Percentiles rank a stretch among this genome's conserved stretches.
Evolutionary conservation across 768 basidiomycete genomes (phyloP).

Genomic region (Pisolithus orientalis): DNA sequence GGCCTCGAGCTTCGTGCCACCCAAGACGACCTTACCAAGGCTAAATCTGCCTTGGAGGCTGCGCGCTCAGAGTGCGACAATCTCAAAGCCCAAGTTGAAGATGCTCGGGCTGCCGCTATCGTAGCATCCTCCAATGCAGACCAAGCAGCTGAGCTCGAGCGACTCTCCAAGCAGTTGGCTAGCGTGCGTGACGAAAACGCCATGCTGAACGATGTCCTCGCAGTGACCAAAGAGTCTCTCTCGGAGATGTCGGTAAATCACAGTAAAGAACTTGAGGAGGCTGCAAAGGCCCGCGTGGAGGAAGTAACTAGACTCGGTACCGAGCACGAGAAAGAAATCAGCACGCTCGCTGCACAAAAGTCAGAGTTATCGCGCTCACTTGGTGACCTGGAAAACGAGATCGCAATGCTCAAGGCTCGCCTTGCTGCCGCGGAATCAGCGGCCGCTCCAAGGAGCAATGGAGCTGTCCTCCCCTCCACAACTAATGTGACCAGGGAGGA

Average conservation of each 20-base stretch:
- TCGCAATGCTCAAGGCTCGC: constrained; percentile 57
- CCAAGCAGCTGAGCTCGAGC: constrained; percentile 49
- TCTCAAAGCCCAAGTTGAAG: constrained; percentile 60
- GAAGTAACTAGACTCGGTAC: constrained; percentile 60
- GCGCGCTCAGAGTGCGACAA: constrained; percentile 49
- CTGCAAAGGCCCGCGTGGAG: constrained; percentile 60
- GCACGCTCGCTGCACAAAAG: constrained; percentile 51
- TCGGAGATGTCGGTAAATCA: constrained; percentile 67
- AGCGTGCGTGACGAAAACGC: constrained; percentile 64
- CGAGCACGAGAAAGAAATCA: constrained; percentile 56
- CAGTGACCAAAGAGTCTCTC: constrained; percentile 65
- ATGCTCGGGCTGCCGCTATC: constrained; percentile 44
- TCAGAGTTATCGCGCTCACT: constrained; percentile 53
- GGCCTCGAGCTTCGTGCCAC: constrained; percentile 78
- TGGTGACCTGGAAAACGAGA: constrained; percentile 74
- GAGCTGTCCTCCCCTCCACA: constrained; percentile 31
- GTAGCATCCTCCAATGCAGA: constrained; percentile 37
- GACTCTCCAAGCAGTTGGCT: constrained; percentile 52
- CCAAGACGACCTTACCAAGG: constrained; percentile 74
- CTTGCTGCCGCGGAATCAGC: constrained; percentile 39
- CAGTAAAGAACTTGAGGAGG: constrained; percentile 66
- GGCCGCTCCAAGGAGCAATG: constrained; percentile 53
- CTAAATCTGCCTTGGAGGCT: constrained; percentile 53
- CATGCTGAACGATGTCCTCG: constrained; percentile 59
- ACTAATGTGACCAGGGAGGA: constrained; percentile 66